These are phyloP conservation scores for Ganoderma sinense DNA, from an alignment of 1,284 basidiomycete species.

Conservation along the genomic window DNA sequence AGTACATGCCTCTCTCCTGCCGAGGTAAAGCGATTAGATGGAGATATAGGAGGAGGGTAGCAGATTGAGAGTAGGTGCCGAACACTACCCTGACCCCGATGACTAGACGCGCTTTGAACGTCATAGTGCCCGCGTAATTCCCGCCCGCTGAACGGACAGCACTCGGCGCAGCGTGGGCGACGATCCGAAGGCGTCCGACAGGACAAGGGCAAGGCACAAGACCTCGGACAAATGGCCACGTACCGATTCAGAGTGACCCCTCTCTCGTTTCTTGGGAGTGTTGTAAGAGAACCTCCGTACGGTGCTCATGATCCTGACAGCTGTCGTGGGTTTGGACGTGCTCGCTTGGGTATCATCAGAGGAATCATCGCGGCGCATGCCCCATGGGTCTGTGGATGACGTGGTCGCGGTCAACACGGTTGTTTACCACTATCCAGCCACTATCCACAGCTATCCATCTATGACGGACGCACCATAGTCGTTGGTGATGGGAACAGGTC, in stretches of 20 bases:
- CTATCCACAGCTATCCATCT: no score
- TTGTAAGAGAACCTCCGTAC: constrained; percentile 50
- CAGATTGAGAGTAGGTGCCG: neutral
- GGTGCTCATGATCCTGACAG: constrained; percentile 53
- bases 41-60: neutral
- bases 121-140: neutral
- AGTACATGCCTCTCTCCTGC: constrained; percentile 52
- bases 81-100: neutral
- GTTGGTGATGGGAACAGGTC: constrained; percentile 21
- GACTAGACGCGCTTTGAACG: neutral
- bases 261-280: constrained; percentile 40
- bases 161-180: neutral
- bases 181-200: neutral
- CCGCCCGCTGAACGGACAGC: neutral
- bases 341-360: constrained; percentile 21
- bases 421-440: neutral
- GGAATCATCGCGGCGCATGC: neutral
- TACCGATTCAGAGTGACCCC: constrained; percentile 34
- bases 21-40: neutral
- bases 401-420: neutral
- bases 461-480: constrained; percentile 17
- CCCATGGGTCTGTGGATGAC: constrained; percentile 21
- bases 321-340: constrained; percentile 33
- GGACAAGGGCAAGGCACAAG: neutral
- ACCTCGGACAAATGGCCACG: constrained; percentile 22